Evolutionary conservation across 2,329 filamentous ascomycete species (phyloP), one percentile per base, ranked within the genome.

Genomic region (Botrytis fragariae): DNA sequence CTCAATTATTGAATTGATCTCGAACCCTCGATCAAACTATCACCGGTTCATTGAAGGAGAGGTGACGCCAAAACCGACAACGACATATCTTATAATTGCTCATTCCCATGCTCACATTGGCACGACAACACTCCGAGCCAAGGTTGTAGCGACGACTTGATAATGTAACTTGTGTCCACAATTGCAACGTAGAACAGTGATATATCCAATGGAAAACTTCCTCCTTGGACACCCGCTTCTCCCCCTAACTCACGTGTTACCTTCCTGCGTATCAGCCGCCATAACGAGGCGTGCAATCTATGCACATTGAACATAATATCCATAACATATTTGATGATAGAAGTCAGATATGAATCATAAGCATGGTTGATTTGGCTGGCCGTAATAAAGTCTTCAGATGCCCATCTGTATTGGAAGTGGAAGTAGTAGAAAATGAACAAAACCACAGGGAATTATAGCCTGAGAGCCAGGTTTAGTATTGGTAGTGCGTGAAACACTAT

Each of bases 341-440:
- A 29, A 62, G 8, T 42, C 37, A 25, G 25, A 14, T 25, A 9
- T 37, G 35, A n/a, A n/a, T 25, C 51, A 54, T 29, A 54, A 54
- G 25, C 51, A 57, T 57, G 51, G n/a, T 14, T n/a, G 16, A 25
- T 18, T 29, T 63, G 37, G 37, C 60, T 63, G n/a, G 9, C 16
- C 12, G 93, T 12, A 95, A 84, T 37, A 95, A 87, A 14, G 93
- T 93, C 83, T 95, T 95, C 14, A 93, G 92, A 75, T 93, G 90
- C 80, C 94, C 91, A 83, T 92, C 90, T 7, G 92, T 91, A 75
- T 91, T 93, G 5, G 92, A 90, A 3, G 92, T 95, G 81, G 95
- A 95, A 1, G 93, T 95, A 64, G 92, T 90, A 77, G 95, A 91
- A 0, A 91, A 94, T 18, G 91, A 92, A 69, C 93, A 93, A 42